Percentiles rank a stretch among this genome's conserved stretches.
Evolutionary conservation across 768 basidiomycete genomes (phyloP).

Genomic region (Suillus hirtellus): DNA sequence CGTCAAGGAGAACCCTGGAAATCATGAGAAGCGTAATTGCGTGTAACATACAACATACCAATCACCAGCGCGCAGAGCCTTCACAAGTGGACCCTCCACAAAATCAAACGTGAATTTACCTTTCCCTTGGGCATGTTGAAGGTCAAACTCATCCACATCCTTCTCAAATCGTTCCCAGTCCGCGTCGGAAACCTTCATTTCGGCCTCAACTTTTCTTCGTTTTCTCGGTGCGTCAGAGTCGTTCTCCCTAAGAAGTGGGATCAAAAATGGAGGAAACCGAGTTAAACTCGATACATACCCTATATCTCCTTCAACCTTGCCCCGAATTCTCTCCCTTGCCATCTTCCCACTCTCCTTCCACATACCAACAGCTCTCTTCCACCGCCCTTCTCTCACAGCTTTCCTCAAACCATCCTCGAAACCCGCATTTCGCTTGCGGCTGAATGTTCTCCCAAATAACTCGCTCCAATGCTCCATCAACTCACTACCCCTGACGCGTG

Average conservation of each 20-base stretch:
- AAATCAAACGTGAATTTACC: slow-evolving; percentile 93
- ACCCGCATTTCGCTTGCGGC: slow-evolving; percentile 83
- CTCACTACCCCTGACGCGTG: slow-evolving; percentile 69
- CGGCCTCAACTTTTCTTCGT: slow-evolving; percentile 60
- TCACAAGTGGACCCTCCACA: slow-evolving; percentile 94
- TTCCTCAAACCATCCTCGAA: slow-evolving; percentile 82
- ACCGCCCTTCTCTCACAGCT: slow-evolving; percentile 79
- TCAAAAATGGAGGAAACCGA: slow-evolving; percentile 2
- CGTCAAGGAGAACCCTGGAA: slow-evolving; percentile 88
- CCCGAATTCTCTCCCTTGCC: slow-evolving; percentile 62
- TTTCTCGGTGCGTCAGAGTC: slow-evolving; percentile 60
- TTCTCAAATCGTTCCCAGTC: slow-evolving; percentile 69
- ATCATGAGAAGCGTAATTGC: neutral
- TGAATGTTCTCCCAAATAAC: slow-evolving; percentile 85
- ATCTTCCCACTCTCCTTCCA: slow-evolving; percentile 79
- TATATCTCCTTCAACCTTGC: slow-evolving; percentile 32
- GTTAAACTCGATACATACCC: slow-evolving; percentile 20
- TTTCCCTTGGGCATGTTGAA: slow-evolving; percentile 84
- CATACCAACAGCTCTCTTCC: slow-evolving; percentile 79
- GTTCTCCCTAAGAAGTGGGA: slow-evolving; percentile 11
- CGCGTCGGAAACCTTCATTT: slow-evolving; percentile 44
- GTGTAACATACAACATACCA: slow-evolving; percentile 59
- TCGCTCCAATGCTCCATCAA: slow-evolving; percentile 76
- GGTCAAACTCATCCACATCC: slow-evolving; percentile 78
- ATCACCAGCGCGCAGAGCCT: slow-evolving; percentile 82